A percentile compares a stretch with the other conserved stretches of the same genome.
Conservation (phyloP, 306 rosid genomes). For the Heteromeles arbutifolia region DNA sequence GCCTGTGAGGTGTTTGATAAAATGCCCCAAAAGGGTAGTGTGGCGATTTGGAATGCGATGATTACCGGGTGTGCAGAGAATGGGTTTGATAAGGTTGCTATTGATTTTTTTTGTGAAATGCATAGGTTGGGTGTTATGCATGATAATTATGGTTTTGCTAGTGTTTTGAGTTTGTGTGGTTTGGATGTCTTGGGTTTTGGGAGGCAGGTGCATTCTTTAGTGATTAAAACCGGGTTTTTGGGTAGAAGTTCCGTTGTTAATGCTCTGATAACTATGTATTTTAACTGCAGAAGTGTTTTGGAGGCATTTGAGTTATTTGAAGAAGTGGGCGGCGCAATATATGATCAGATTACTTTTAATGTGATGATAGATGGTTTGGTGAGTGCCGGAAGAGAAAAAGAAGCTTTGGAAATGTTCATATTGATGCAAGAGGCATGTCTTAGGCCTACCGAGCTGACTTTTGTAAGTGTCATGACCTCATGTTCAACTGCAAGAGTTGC, state of each 20-base stretch:
- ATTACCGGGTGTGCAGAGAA: constrained; percentile 50
- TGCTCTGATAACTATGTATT: constrained; percentile 67
- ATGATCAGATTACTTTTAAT: constrained; percentile 60
- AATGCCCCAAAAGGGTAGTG: constrained; percentile 37
- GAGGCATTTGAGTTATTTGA: constrained; percentile 55
- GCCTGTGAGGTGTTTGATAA: constrained; percentile 43
- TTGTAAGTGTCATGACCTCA: constrained; percentile 73
- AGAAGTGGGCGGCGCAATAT: constrained; percentile 27
- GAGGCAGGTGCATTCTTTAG: constrained; percentile 51
- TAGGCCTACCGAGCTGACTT: constrained; percentile 51
- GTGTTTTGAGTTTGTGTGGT: constrained; percentile 53
- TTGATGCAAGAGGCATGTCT: constrained; percentile 47
- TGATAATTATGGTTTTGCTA: constrained; percentile 54
- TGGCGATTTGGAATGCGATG: constrained; percentile 66
- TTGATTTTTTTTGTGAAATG: constrained; percentile 46
- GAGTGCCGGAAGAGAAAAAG: constrained; percentile 33
- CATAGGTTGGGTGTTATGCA: constrained; percentile 37
- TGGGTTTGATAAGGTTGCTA: constrained; percentile 30
- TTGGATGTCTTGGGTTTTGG: constrained; percentile 46
- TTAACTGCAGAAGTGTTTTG: constrained; percentile 28
- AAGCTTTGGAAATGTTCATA: constrained; percentile 49
- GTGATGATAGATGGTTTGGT: constrained; percentile 72
- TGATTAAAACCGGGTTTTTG: constrained; percentile 44
- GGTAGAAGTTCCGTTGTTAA: constrained; percentile 52
- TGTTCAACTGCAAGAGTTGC: constrained; percentile 39